Evolutionary conservation across 2,329 filamentous ascomycete species (phyloP).

Genomic region (Cladosporium sp.): DNA sequence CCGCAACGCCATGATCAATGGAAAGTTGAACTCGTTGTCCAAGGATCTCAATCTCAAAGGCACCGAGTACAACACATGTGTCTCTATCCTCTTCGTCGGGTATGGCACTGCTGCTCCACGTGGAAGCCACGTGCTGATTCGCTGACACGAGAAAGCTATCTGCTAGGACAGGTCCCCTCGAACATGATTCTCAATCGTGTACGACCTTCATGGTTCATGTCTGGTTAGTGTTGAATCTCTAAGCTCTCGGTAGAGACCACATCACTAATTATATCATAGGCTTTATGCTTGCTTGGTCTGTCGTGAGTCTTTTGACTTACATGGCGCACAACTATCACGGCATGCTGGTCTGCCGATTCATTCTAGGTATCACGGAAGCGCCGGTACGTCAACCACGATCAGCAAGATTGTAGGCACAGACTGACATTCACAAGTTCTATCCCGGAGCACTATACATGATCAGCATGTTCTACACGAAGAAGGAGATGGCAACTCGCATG

Average conservation of each 20-base stretch:
- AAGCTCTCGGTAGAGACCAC: background rate
- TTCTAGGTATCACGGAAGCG: constrained; percentile 26
- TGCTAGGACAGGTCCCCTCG: constrained; percentile 45
- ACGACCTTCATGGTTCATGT: constrained; percentile 47
- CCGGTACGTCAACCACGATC: background rate
- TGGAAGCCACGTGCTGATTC: background rate
- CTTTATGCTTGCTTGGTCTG: constrained; percentile 38
- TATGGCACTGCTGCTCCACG: background rate
- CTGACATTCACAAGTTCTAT: constrained; percentile 15
- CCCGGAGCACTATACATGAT: constrained; percentile 25
- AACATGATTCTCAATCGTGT: constrained; percentile 52
- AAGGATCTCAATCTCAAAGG: constrained; percentile 56
- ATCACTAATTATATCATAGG: background rate
- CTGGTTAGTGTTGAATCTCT: background rate
- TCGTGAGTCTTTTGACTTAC: constrained; percentile 31
- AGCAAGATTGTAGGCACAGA: background rate
- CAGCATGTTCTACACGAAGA: constrained; percentile 46
- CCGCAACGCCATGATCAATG: constrained; percentile 22
- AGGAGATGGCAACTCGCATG: constrained; percentile 19
- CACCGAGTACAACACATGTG: constrained; percentile 60
- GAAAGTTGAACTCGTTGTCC: constrained; percentile 48
- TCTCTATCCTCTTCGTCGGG: constrained; percentile 44
- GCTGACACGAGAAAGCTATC: constrained; percentile 29
- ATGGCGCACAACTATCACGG: constrained; percentile 30
- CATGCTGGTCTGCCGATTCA: constrained; percentile 30